Evolutionary conservation across 208 protist genomes (phyloP), one percentile per base, ranked within the genome.

Genomic region (Tritrichomonas foetus): DNA sequence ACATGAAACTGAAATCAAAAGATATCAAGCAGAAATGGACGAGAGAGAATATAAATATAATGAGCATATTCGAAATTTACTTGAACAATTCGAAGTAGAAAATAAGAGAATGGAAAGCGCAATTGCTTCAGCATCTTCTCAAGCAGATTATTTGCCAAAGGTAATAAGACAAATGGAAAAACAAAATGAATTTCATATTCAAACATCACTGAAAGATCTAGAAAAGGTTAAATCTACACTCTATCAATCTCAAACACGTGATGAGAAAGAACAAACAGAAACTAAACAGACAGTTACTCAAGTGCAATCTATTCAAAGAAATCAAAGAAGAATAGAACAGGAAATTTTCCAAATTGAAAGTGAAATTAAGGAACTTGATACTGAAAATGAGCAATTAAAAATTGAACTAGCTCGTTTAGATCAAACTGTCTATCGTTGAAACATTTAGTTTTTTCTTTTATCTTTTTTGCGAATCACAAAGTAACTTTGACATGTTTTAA

Each of bases 201-300:
- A 39, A 49, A 47, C 74, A 30, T 47, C 74, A 82, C 44, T 82
- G 74, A 82, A 82, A 50, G 74, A 82, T 41, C 30, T 82, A 82
- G 74, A 82, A 82, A 82, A 39, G 50, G 41, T 82, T 20, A 82
- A 82, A 41, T 47, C 74, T 50, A 82, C 74, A 22, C 30, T 82
- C 8, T 82, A 82, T 25, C 13, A 30, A 30, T 82, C 74, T 30
- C 33, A 39, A 82, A 50, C 74, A 50, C 30, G 74, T 47, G 74
- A 82, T 14, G 74, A 82, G 30, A 82, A 30, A 47, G 11, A 11
- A 25, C 33, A 47, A 47, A 41, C 74, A 50, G 41, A 82, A 47
- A 50, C 74, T 47, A 82, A 41, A 41, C 16, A 82, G 1, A n/a
- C 74, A 47, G 2, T 82, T 14, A 47, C 74, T n/a, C 74, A 82